phyloP scores from a whole-genome alignment of 2,329 filamentous ascomycete genomes.

The Colletotrichum incanum region DNA sequence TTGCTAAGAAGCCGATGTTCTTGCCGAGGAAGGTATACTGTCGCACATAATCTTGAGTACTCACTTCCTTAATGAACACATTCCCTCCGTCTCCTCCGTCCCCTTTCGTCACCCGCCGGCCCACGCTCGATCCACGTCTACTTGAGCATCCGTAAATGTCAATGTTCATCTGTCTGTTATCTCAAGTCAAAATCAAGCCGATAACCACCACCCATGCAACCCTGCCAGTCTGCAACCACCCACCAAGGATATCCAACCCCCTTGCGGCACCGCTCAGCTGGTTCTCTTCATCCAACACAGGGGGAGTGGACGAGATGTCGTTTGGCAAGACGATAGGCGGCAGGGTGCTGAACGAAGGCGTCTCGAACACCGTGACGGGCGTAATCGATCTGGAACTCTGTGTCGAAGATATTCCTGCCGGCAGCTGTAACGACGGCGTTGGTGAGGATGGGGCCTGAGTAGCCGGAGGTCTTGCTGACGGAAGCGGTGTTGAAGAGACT shows the following conservation, averaged over 20 bases:
- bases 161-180: background rate
- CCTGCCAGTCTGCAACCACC: background rate
- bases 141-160: too few species aligned
- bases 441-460: too few species aligned
- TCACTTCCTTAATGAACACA: too few species aligned
- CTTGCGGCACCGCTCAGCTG: background rate
- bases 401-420: background rate
- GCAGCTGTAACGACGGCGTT: too few species aligned
- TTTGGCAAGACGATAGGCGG: conserved; percentile 27
- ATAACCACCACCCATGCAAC: background rate
- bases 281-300: background rate
- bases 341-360: conserved; percentile 18
- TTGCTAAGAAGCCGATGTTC: too few species aligned
- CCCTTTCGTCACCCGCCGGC: too few species aligned
- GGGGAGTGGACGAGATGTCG: background rate
- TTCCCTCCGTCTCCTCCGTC: too few species aligned
- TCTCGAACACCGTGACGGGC: conserved; percentile 37
- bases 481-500: background rate
- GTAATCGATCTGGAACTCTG: background rate
- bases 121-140: too few species aligned
- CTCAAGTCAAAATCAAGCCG: background rate
- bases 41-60: too few species aligned
- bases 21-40: too few species aligned
- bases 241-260: background rate
- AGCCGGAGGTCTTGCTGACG: too few species aligned